Base-by-base conservation (phyloP, 192 early-diverging fungal species). In the Coemansia sp. region DNA sequence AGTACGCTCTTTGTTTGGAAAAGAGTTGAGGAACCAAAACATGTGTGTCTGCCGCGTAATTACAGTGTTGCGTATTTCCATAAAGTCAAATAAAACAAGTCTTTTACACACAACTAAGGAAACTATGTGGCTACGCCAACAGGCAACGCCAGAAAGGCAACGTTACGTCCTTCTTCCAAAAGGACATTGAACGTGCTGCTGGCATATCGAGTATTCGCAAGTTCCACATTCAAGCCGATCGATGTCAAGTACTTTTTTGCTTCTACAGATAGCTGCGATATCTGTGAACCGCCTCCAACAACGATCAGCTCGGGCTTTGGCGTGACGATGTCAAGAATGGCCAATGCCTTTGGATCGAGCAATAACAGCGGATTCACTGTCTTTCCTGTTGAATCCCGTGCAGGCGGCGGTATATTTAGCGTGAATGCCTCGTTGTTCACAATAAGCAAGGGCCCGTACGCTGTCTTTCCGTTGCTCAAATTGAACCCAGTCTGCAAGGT, bases 361-460 rank as follows among this genome's bases (percentile, higher is more conserved):
- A 70, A 37, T 2, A 27, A 28, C 37, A 80, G 30, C 22, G 77
- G 77, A 22, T 80, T 69, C 3, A 22, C 34, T 15, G 61, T 64
- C 31, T 37, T 38, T 20, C 77, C 77, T 17, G 10, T 60, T 1
- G 31, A 20, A 19, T 66, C 57, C 2, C 27, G 54, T 30, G 23
- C 45, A 1, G 77, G 77, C 37, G 77, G 77, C 29, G 77, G 64
- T 22, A 80, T 80, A 33, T 70, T 74, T 23, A 80, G 64, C 22
- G 41, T 30, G 36, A 80, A 80, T 8, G 77, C 67, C 25, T 73
- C 64, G 64, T 74, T 80, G 61, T 80, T 80, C n/a, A 80, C 77
- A 10, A 80, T 40, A 20, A 80, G 55, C 31, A 80, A 36, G 11
- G 77, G 77, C 0, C 71, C 77, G 40, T 80, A 67, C 1, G 62